A percentile compares a stretch with the other conserved stretches of the same genome.
Conservation (phyloP, 169 alveolate genomes). For the Eimeria acervulina region DNA sequence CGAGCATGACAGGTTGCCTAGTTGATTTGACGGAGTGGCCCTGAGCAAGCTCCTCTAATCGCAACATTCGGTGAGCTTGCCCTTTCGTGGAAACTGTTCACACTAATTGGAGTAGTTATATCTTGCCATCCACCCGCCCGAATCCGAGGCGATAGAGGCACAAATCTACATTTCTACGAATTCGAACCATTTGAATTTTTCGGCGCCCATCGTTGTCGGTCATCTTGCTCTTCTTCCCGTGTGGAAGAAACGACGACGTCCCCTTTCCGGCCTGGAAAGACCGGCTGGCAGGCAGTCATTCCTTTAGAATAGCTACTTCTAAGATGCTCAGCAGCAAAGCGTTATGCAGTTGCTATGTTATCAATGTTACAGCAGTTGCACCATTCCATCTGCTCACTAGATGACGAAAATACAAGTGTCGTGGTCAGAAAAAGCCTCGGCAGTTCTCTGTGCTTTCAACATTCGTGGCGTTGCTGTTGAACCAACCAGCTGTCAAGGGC, state of each 20-base stretch:
- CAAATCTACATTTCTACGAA: not conserved
- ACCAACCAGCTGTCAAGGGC: slow-evolving; percentile 69
- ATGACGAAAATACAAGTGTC: slow-evolving; percentile 63
- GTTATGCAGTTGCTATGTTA: not conserved
- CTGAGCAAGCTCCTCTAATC: not conserved
- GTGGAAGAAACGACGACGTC: not conserved
- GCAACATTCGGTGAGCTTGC: not conserved
- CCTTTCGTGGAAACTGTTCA: not conserved
- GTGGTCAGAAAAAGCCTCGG: slow-evolving; percentile 56
- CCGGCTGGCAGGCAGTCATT: not conserved
- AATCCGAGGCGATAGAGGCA: not conserved
- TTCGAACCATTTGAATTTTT: not conserved
- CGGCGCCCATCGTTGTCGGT: not conserved
- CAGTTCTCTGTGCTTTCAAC: slow-evolving; percentile 32
- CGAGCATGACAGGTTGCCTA: not conserved
- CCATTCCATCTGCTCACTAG: slow-evolving; percentile 10
- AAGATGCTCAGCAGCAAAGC: not conserved
- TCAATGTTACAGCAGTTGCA: not conserved
- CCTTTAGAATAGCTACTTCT: slow-evolving; percentile 12
- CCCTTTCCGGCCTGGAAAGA: not conserved
- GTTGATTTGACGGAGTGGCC: not conserved
- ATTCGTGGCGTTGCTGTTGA: slow-evolving; percentile 17
- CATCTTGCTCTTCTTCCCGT: not conserved
- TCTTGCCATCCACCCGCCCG: not conserved
- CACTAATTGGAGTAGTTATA: not conserved